Base-by-base conservation (phyloP, 495 filamentous ascomycete species). In the Penicillium ochrochloron region DNA sequence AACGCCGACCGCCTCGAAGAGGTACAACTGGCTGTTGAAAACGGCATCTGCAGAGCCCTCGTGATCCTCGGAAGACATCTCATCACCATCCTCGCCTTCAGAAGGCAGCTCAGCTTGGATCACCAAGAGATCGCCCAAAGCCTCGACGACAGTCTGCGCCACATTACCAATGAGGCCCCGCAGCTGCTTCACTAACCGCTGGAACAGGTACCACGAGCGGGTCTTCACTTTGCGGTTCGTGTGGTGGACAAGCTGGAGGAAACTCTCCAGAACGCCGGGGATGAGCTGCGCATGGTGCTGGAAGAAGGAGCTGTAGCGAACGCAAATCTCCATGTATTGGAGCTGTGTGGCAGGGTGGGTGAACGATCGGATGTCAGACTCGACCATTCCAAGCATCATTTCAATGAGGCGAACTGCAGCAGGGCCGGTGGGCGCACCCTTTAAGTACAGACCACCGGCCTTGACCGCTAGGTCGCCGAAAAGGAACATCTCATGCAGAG, bases 271-370 rank as follows among this genome's bases (percentile, higher is more conserved):
- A 5, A 93, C 93, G 62, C 85, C 88, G 8, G 91, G 90, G 48
- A 98, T 95, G 52, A 88, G 84, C 2, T 87, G 81, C 3, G 89
- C 83, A 66, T 97, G 90, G 39, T 85, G 82, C 63, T 96, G 92
- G 77, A 99, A 98, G 77, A 97, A 97, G n/a, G 86, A 84, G 74
- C 86, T 89, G 73, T 98, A 98, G 39, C 95, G 89, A 35, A 97
- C 93, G 73, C 92, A 96, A 44, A 97, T 95, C 68, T 98, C 95
- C 96, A 98, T 98, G 68, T 95, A 98, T 75, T 97, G 93, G 17
- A 98, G 82, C 61, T 97, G 88, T 34, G 97, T 92, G 23, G 93
- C 92, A 0, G 96, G 95, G 76, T 98, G 95, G 5, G 90, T 87
- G 73, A 92, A 95, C 29, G 84, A 88, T 64, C 90, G 88, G 64